phyloP scores from a whole-genome alignment of 768 basidiomycete species.

The Pleurotus citrinopileatus region DNA sequence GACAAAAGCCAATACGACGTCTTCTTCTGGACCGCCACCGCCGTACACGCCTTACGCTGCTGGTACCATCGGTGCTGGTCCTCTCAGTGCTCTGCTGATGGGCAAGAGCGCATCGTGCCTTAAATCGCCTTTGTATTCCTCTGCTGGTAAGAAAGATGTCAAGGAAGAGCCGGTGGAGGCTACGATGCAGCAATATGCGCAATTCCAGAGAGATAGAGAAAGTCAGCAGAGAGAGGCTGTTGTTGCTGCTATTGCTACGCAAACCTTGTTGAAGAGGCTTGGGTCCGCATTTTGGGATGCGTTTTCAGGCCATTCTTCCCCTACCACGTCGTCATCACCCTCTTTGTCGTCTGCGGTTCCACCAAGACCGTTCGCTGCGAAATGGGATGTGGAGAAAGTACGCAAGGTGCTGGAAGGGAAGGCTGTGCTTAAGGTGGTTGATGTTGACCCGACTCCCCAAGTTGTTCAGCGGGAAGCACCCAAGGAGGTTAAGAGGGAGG shows the following conservation, averaged over 20 bases:
- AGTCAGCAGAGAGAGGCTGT: slow-evolving; percentile 42
- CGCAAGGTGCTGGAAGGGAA: slow-evolving; percentile 78
- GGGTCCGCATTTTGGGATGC: slow-evolving; percentile 87
- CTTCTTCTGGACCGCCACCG: slow-evolving; percentile 11
- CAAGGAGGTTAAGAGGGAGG: slow-evolving; percentile 16
- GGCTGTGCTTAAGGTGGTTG: slow-evolving; percentile 77
- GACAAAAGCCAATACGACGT: slow-evolving; percentile 12
- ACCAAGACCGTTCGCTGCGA: slow-evolving; percentile 11
- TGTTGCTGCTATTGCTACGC: slow-evolving; percentile 72
- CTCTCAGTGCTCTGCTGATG: slow-evolving; percentile 35
- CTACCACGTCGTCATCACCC: slow-evolving; percentile 23
- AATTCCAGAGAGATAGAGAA: slow-evolving; percentile 18
- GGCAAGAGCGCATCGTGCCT: slow-evolving; percentile 23
- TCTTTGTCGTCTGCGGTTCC: slow-evolving; percentile 18
- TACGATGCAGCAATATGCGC: not conserved
- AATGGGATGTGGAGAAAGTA: slow-evolving; percentile 77
- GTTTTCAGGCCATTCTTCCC: slow-evolving; percentile 56
- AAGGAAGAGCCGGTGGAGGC: slow-evolving; percentile 17
- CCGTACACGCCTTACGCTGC: slow-evolving; percentile 23
- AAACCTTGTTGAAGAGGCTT: slow-evolving; percentile 71
- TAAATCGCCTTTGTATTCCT: slow-evolving; percentile 12
- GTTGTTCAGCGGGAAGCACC: slow-evolving; percentile 6
- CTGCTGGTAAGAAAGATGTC: slow-evolving; percentile 20
- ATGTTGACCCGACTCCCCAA: slow-evolving; percentile 46
- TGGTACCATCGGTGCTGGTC: slow-evolving; percentile 9